Evolutionary conservation across 169 alveolate species (phyloP).

Genomic region (Eimeria falciformis): DNA sequence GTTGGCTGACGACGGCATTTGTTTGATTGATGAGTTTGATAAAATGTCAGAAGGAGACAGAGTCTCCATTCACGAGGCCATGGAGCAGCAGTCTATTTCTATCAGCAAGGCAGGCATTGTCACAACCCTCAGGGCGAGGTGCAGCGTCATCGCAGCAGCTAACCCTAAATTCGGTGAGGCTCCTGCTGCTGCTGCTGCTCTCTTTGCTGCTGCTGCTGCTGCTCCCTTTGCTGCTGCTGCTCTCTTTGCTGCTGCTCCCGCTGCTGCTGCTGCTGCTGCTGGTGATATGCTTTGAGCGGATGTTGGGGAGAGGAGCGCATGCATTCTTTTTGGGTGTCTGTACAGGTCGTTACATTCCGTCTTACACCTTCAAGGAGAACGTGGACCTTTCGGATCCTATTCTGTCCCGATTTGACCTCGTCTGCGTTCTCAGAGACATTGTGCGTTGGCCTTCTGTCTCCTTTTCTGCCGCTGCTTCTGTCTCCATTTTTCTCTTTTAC

Average conservation of each 20-base stretch:
- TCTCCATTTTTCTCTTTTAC: neutral
- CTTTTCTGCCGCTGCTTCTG: neutral
- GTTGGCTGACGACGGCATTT: slow-evolving; percentile 98
- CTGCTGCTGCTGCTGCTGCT: slow-evolving; percentile 1
- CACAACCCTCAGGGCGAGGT: slow-evolving; percentile 98
- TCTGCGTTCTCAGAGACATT: slow-evolving; percentile 97
- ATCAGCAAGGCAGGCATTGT: slow-evolving; percentile 99
- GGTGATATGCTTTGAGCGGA: neutral
- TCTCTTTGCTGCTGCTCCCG: neutral
- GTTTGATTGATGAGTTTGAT: slow-evolving; percentile 99
- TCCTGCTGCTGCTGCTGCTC: neutral
- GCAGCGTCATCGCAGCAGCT: slow-evolving; percentile 99
- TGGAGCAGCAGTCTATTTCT: slow-evolving; percentile 99
- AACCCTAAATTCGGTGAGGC: slow-evolving; percentile 91
- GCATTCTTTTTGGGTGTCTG: neutral
- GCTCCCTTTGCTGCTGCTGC: neutral
- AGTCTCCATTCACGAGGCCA: slow-evolving; percentile 99
- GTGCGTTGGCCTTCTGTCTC: slow-evolving; percentile 7
- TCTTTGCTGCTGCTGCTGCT: neutral
- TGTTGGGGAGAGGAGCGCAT: neutral
- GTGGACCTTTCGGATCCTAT: slow-evolving; percentile 99
- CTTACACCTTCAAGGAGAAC: slow-evolving; percentile 97
- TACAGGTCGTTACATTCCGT: slow-evolving; percentile 96
- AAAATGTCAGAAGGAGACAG: slow-evolving; percentile 98
- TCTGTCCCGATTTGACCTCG: slow-evolving; percentile 98